Percentiles rank a stretch among this genome's conserved stretches.
phyloP scores from a whole-genome alignment of 2,329 filamentous ascomycete species.

The Cercospora nicotianae region DNA sequence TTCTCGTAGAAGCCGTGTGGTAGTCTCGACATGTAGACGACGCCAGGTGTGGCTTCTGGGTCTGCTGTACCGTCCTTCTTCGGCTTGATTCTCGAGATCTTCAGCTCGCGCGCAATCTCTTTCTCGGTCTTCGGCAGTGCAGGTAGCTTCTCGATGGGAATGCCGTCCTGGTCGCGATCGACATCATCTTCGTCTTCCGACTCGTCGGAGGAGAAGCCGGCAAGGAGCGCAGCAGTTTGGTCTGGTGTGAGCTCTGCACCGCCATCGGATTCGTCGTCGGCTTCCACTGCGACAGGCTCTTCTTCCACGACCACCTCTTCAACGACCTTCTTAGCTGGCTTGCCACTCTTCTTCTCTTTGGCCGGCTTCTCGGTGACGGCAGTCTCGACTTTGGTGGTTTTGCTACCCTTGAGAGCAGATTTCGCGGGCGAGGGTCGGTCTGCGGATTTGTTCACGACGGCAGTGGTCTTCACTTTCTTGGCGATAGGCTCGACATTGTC shows the following conservation, averaged over 20 bases:
- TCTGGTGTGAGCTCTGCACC: slow-evolving; percentile 43
- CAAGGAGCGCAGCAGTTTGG: slow-evolving; percentile 53
- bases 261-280: slow-evolving; percentile 30
- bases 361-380: slow-evolving; percentile 12
- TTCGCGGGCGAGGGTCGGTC: slow-evolving; percentile 35
- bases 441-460: slow-evolving; percentile 33
- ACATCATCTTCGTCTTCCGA: slow-evolving; percentile 41
- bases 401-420: slow-evolving; percentile 38
- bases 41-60: slow-evolving; percentile 63
- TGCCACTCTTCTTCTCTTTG: slow-evolving; percentile 21
- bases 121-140: slow-evolving; percentile 36
- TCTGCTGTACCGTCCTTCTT: slow-evolving; percentile 45
- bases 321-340: slow-evolving; percentile 23
- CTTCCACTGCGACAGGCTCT: slow-evolving; percentile 26
- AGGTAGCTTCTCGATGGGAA: slow-evolving; percentile 42
- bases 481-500: slow-evolving; percentile 33
- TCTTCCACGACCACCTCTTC: slow-evolving; percentile 23
- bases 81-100: slow-evolving; percentile 43
- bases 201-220: slow-evolving; percentile 52
- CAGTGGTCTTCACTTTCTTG: slow-evolving; percentile 40
- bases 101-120: slow-evolving; percentile 18
- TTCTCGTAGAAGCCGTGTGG: slow-evolving; percentile 97
- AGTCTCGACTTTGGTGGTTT: slow-evolving; percentile 20
- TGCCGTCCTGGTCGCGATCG: slow-evolving; percentile 41
- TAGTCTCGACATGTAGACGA: slow-evolving; percentile 86